Conservation (phyloP, 2,329 filamentous ascomycete genomes). For the Cryphonectria japonica region DNA sequence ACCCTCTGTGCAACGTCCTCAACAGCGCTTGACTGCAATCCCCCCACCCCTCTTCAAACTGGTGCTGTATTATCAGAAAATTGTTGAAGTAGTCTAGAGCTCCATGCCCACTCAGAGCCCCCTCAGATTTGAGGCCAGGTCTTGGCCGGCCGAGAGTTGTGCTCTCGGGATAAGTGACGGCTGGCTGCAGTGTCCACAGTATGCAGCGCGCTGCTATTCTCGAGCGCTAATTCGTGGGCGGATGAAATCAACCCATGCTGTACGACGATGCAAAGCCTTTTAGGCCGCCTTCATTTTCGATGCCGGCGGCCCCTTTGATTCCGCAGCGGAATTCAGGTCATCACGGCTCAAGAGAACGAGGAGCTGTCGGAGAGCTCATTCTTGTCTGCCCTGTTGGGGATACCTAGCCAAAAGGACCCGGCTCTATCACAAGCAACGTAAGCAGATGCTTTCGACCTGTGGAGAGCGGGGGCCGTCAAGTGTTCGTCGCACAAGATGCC, state of each 20-base stretch:
- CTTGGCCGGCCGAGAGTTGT: conserved; percentile 5
- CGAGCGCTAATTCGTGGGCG: conserved; percentile 17
- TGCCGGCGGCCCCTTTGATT: not conserved
- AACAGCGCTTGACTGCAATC: not conserved
- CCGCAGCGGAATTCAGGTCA: not conserved
- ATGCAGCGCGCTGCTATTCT: conserved; percentile 14
- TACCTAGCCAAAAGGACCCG: not conserved
- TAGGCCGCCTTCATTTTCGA: conserved; percentile 20
- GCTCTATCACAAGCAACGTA: not conserved
- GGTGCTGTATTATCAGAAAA: not conserved
- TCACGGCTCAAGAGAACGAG: not conserved
- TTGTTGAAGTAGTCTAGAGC: not conserved
- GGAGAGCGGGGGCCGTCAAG: not conserved
- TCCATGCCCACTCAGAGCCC: not conserved
- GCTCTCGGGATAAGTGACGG: conserved; percentile 15
- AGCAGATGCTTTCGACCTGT: not conserved
- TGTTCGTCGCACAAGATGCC: not conserved
- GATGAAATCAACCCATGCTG: conserved; percentile 14
- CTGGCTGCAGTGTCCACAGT: conserved; percentile 15
- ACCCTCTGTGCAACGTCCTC: conserved; percentile 2
- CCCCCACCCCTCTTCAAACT: not conserved
- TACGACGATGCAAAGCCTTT: conserved; percentile 11
- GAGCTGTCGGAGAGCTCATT: not conserved
- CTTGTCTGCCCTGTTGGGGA: not conserved
- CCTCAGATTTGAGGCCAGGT: not conserved